A percentile compares a stretch with the other conserved stretches of the same genome.
These are phyloP conservation scores for Melastoma malabathricum DNA, from an alignment of 345 rosid species.

Conservation along the genomic window DNA sequence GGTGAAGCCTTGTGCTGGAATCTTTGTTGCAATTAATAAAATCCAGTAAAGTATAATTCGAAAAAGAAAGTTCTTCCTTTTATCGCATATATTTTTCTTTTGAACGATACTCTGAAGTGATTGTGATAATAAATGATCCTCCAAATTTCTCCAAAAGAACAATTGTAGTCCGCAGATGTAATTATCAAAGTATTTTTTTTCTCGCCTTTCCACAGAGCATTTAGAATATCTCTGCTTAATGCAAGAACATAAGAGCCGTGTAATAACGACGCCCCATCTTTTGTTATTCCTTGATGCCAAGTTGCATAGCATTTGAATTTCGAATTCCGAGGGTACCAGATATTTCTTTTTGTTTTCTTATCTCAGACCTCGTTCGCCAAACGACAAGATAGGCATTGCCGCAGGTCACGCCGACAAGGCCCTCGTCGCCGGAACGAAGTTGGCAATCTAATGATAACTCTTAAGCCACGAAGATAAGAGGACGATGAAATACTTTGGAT, in stretches of 20 bases:
- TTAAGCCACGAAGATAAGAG: no score
- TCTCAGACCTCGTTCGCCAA: conserved; percentile 9
- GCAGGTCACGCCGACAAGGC: no score
- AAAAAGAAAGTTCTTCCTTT: no score
- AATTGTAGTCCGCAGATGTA: conserved; percentile 39
- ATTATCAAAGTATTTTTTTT: conserved; percentile 13
- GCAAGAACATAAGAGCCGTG: conserved; percentile 14
- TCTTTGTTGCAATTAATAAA: background rate
- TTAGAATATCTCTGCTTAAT: conserved; percentile 30
- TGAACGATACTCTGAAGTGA: no score
- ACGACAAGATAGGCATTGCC: no score
- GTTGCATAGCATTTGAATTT: conserved; percentile 8
- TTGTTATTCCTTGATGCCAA: conserved; percentile 6
- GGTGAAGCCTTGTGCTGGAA: conserved; percentile 1
- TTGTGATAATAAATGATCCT: no score
- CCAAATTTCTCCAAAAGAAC: conserved; percentile 2
- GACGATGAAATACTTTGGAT: no score
- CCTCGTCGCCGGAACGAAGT: no score
- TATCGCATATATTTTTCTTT: no score
- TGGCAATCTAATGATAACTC: no score
- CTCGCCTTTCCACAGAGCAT: conserved; percentile 29
- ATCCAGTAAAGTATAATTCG: conserved; percentile 1
- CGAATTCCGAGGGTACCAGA: background rate
- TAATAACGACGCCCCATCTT: background rate
- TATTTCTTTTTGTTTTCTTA: background rate